Evolutionary conservation across 73 alveolate species (phyloP).

Genomic region (Paramecium octaurelia): DNA sequence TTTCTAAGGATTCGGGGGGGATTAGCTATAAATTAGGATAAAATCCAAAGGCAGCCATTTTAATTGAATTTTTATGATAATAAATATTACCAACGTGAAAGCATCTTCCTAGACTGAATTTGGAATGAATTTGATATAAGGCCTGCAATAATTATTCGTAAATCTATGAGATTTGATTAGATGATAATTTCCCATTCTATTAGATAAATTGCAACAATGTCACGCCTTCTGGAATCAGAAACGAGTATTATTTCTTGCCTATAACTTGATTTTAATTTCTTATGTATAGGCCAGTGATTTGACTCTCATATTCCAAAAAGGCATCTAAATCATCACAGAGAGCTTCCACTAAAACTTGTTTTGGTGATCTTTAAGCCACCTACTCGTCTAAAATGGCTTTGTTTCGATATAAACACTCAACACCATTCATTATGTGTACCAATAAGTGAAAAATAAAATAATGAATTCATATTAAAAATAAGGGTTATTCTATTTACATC

Average conservation of each 20-base stretch:
- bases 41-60: not conserved
- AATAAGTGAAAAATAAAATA: not conserved
- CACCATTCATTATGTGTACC: not conserved
- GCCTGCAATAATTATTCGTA: not conserved
- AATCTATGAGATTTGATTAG: not conserved
- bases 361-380: not conserved
- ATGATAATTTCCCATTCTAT: not conserved
- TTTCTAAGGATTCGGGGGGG: not conserved
- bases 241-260: not conserved
- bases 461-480: not conserved
- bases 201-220: not conserved
- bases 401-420: not conserved
- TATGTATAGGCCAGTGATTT: not conserved
- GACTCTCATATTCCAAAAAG: not conserved
- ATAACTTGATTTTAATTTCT: not conserved
- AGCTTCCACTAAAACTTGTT: not conserved
- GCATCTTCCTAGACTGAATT: not conserved
- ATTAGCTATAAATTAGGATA: not conserved
- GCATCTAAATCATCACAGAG: not conserved
- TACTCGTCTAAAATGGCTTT: not conserved
- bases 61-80: not conserved
- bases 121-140: not conserved
- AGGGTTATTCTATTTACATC: not conserved
- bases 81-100: not conserved
- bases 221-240: not conserved